phyloP scores from a whole-genome alignment of 148 eudicot genomes.

The Euryodendron excelsum region DNA sequence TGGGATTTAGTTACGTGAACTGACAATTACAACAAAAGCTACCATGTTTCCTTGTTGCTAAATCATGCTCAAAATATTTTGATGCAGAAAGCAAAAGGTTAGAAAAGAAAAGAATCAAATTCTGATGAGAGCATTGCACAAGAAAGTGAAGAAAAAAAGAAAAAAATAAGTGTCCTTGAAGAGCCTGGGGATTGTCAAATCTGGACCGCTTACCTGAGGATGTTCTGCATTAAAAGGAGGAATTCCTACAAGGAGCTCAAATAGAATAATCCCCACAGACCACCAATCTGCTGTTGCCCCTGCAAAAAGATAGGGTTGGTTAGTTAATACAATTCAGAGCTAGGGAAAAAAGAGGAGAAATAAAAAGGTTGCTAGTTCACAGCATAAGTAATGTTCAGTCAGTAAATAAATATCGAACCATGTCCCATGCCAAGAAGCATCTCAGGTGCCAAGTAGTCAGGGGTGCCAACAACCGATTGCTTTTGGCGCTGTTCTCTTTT shows the following conservation, averaged over 20 bases:
- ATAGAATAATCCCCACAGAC: constrained; percentile 98
- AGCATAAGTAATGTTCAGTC: not conserved
- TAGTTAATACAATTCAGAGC: no score
- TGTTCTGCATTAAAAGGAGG: constrained; percentile 96
- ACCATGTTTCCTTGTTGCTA: constrained; percentile 3
- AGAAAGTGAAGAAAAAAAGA: no score
- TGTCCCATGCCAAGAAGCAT: constrained; percentile 99
- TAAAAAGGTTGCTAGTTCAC: no score
- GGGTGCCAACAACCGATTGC: constrained; percentile 90
- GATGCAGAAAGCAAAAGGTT: not conserved
- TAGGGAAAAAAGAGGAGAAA: constrained; percentile 14
- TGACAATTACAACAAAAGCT: not conserved
- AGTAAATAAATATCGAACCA: constrained; percentile 46
- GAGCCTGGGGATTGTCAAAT: not conserved
- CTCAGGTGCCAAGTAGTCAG: constrained; percentile 99
- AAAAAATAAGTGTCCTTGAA: no score
- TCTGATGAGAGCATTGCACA: not conserved
- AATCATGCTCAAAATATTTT: not conserved
- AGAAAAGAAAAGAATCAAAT: constrained; percentile 6
- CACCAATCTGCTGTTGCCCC: constrained; percentile 99
- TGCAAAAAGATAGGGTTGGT: constrained; percentile 31
- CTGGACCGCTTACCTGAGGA: constrained; percentile 70
- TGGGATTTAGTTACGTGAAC: not conserved
- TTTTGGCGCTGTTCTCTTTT: constrained; percentile 63
- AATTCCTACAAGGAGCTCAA: constrained; percentile 90